phyloP scores from a whole-genome alignment of 2,329 filamentous ascomycete genomes.

The Zymoseptoria pseudotritici region DNA sequence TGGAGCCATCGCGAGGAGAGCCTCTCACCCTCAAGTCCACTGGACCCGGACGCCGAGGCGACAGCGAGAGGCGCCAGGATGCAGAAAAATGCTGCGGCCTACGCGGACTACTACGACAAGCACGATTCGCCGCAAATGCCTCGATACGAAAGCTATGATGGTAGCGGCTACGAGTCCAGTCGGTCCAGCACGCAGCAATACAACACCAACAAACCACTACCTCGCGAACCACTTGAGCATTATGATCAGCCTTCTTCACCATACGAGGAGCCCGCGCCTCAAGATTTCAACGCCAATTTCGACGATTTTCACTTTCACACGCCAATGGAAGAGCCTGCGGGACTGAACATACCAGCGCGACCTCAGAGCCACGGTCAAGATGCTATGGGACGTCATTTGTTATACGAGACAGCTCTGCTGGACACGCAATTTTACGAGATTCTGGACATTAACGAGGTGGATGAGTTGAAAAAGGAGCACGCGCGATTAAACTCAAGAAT shows the following conservation, averaged over 20 bases:
- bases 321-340: conserved; percentile 21
- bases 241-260: conserved; percentile 17
- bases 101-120: conserved; percentile 16
- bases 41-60: not conserved
- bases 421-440: conserved; percentile 84
- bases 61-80: not conserved
- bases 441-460: conserved; percentile 83
- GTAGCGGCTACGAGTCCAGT: conserved; percentile 17
- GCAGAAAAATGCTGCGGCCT: conserved; percentile 1
- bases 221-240: conserved; percentile 9
- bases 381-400: conserved; percentile 73
- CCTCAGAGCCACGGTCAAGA: conserved; percentile 34
- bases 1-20: conserved; percentile 15
- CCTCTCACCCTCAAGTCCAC: not conserved
- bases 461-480: conserved; percentile 81
- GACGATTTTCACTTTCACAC: conserved; percentile 19
- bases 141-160: conserved; percentile 24
- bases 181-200: conserved; percentile 8
- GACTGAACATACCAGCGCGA: conserved; percentile 20
- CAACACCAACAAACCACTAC: conserved; percentile 4
- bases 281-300: conserved; percentile 11
- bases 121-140: conserved; percentile 12
- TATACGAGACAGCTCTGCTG: conserved; percentile 85
- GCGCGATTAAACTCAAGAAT: conserved; percentile 66
- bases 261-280: conserved; percentile 8